Base-by-base conservation (phyloP, 352 stramenopile genomes). In the Salisapilia sapeloensis region DNA sequence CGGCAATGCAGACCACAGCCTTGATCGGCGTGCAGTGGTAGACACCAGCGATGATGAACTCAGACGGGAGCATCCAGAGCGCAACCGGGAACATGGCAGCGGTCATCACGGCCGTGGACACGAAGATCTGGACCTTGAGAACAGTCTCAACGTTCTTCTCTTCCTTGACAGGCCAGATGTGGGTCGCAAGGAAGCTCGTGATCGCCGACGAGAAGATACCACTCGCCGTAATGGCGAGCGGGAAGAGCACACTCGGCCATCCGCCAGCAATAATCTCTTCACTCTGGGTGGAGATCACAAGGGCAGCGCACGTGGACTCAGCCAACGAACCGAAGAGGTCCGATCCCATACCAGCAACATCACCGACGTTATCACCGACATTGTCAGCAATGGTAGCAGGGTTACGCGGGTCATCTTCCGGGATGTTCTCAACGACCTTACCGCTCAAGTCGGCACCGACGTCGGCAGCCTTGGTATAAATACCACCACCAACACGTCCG, bases 401-500 rank as follows among this genome's bases (percentile, higher is more conserved):
- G 67, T 99, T 99, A 40, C 93, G 80, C 40, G 94, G 94, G 83
- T 99, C 94, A 55, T 99, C 95, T 56, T 99, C 95, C 15, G 94
- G 94, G 46, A 99, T 98, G 57, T 95, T 96, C 53, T 97, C 81
- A 16, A 98, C 93, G 13, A 98, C 91, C 67, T 99, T 99, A 53
- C 95, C 95, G 14, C 97, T 94, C 50, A 99, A 81, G 83, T 99
- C 95, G 32, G 95, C 95, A 44, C 95, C 95, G 21, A 99, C 95
- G 79, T 99, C 95, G 19, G 95, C 95, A 38, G 95, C 95, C 77
- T 97, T 97, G 38, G 95, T 99, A 78, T 98, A 99, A 66, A 99
- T 99, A 63, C 95, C 95, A 44, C 95, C 95, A 45, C 94, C 95
- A 27, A 99, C 94, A 81, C 95, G 94, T 39, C 93, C 94, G 57